Evolutionary conservation across 345 rosid species (phyloP).

Genomic region (Linum lewisii): DNA sequence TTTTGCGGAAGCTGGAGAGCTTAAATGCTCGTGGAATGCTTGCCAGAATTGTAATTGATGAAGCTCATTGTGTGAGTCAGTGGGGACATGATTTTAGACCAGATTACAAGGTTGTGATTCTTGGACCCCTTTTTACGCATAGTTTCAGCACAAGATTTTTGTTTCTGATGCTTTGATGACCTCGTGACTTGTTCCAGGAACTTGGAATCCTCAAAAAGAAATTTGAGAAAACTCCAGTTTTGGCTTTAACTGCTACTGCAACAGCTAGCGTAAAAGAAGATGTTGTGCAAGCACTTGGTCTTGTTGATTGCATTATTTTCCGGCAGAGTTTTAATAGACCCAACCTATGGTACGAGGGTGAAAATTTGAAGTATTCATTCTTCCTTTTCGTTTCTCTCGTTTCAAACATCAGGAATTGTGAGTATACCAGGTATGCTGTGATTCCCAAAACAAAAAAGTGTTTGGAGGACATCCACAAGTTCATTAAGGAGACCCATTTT

Average conservation of each 20-base stretch:
- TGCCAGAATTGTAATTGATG: conserved; percentile 95
- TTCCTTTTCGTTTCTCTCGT: not conserved
- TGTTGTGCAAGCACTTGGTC: conserved; percentile 98
- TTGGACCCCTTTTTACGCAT: conserved; percentile 7
- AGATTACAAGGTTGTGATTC: conserved; percentile 78
- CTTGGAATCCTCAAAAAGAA: conserved; percentile 94
- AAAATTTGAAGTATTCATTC: not conserved
- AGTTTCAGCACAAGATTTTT: conserved; percentile 7
- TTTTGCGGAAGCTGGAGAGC: conserved; percentile 71
- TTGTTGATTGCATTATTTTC: conserved; percentile 83
- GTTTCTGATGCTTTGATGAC: conserved; percentile 14
- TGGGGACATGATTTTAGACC: conserved; percentile 99
- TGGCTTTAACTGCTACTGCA: conserved; percentile 98
- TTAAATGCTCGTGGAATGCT: conserved; percentile 71
- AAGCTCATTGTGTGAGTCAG: conserved; percentile 99
- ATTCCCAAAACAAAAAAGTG: conserved; percentile 87
- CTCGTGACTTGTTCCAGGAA: conserved; percentile 42
- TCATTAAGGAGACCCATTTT: conserved; percentile 75
- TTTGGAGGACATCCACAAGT: conserved; percentile 83
- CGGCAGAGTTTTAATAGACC: conserved; percentile 98
- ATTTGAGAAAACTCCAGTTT: conserved; percentile 76
- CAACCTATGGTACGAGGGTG: conserved; percentile 60
- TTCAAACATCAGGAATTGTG: conserved; percentile 25
- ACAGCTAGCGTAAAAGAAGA: conserved; percentile 99
- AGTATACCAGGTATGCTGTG: conserved; percentile 60